A percentile compares a stretch with the other conserved stretches of the same genome.
These are phyloP conservation scores for Neocucurbitaria cava DNA, from an alignment of 2,329 filamentous ascomycete genomes.

Conservation along the genomic window DNA sequence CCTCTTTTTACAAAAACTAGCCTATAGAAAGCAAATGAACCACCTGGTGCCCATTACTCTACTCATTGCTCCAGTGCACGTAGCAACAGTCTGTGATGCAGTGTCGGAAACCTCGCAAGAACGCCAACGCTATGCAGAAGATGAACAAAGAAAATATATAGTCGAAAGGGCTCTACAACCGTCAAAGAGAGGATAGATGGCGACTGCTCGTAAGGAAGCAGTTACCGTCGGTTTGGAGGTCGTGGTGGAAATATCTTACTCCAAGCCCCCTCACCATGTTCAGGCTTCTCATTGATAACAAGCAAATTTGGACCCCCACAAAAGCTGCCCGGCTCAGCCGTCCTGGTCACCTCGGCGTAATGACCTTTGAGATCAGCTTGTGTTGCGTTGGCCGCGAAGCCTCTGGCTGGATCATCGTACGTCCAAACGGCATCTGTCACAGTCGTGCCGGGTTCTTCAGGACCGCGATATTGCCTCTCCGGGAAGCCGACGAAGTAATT, in stretches of 20 bases:
- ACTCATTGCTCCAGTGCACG: neutral
- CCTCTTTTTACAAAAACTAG: neutral
- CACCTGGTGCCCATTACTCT: neutral
- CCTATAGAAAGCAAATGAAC: neutral
- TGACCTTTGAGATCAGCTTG: constrained; percentile 34
- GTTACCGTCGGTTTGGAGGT: constrained; percentile 19
- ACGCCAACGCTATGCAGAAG: constrained; percentile 34
- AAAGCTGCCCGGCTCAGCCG: constrained; percentile 61
- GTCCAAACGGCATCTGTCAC: constrained; percentile 63
- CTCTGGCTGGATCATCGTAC: constrained; percentile 41
- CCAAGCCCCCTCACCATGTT: constrained; percentile 43
- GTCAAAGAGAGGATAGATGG: neutral
- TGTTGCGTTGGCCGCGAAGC: constrained; percentile 33
- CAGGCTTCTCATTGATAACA: constrained; percentile 50
- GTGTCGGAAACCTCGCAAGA: neutral
- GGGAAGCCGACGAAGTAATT: constrained; percentile 65
- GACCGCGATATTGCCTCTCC: constrained; percentile 65
- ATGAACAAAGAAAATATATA: constrained; percentile 15
- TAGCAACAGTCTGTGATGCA: neutral
- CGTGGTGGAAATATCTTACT: constrained; percentile 37
- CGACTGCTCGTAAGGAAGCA: neutral
- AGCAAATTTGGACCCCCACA: constrained; percentile 63
- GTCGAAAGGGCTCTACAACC: constrained; percentile 14
- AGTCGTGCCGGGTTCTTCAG: constrained; percentile 64
- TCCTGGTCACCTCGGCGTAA: constrained; percentile 50